Percentiles rank a stretch among this genome's conserved stretches.
These are phyloP conservation scores for Ruellia speciosa DNA, from an alignment of 305 asterid genomes.

Conservation along the genomic window DNA sequence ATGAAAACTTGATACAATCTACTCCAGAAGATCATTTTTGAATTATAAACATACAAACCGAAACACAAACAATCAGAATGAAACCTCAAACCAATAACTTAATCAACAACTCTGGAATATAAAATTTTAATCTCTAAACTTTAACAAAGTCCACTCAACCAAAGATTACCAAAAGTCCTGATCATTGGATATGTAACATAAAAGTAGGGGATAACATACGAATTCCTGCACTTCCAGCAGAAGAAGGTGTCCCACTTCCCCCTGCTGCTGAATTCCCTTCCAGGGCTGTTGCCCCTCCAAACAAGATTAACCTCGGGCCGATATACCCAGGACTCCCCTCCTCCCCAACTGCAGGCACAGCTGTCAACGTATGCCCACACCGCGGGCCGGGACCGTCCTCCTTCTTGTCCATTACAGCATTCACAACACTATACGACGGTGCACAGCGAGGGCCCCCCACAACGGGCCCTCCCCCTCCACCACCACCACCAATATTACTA, in stretches of 20 bases:
- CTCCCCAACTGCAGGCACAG: constrained; percentile 93
- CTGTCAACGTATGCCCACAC: constrained; percentile 93
- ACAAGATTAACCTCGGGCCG: constrained; percentile 81
- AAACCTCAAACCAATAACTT: constrained; percentile 10
- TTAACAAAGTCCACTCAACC: constrained; percentile 15
- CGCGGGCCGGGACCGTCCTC: constrained; percentile 99
- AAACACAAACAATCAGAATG: background rate
- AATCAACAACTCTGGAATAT: constrained; percentile 12
- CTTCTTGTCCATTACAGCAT: constrained; percentile 65
- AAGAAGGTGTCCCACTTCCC: constrained; percentile 79
- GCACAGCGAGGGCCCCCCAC: constrained; percentile 86
- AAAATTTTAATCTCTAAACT: constrained; percentile 8
- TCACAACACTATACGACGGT: constrained; percentile 72
- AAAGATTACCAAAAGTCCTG: constrained; percentile 7
- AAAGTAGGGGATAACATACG: constrained; percentile 38
- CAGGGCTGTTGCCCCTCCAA: constrained; percentile 96
- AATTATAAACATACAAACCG: constrained; percentile 3
- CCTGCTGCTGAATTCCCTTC: constrained; percentile 88
- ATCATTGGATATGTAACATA: constrained; percentile 2
- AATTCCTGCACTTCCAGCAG: constrained; percentile 97
- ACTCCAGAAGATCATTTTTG: constrained; percentile 1
- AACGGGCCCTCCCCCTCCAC: constrained; percentile 36
- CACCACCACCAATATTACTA: constrained; percentile 22
- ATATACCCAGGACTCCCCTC: constrained; percentile 78
- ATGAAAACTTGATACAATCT: constrained; percentile 12